Percentiles rank a stretch among this genome's conserved stretches.
Evolutionary conservation across 78 protist genomes (phyloP).

Genomic region (slime mould (Dictyostelium discoideum)): DNA sequence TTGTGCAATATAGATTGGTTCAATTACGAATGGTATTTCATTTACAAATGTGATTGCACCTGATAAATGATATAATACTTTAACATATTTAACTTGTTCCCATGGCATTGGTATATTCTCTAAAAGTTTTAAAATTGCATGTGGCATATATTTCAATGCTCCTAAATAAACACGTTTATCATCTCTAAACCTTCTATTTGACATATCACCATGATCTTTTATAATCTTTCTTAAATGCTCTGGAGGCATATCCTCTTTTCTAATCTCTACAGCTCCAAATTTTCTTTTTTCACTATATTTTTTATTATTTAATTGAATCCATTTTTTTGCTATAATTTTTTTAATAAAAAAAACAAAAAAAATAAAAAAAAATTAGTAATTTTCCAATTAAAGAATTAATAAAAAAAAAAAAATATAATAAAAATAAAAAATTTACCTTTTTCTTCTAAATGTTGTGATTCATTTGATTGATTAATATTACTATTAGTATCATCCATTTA

Average conservation of each 20-base stretch:
- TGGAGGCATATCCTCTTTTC: conserved; percentile 98
- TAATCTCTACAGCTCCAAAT: conserved; percentile 93
- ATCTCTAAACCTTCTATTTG: conserved; percentile 93
- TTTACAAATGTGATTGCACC: conserved; percentile 99
- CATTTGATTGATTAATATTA: neutral
- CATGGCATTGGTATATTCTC: conserved; percentile 99
- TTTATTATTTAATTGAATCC: conserved; percentile 95
- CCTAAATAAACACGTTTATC: conserved; percentile 99
- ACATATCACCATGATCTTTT: conserved; percentile 99
- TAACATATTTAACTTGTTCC: conserved; percentile 93
- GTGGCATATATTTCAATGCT: conserved; percentile 99
- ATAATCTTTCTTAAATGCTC: conserved; percentile 98
- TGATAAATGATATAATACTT: conserved; percentile 97
- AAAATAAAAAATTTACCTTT: neutral
- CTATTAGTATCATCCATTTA: neutral
- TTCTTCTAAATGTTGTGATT: neutral
- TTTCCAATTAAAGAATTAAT: neutral
- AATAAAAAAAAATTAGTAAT: too few species aligned
- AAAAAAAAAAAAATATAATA: too few species aligned
- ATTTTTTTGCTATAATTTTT: conserved; percentile 78
- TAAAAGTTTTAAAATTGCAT: conserved; percentile 98
- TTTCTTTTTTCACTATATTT: conserved; percentile 95
- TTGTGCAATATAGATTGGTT: conserved; percentile 98
- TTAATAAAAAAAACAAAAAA: neutral
- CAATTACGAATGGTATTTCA: conserved; percentile 98